A percentile compares a stretch with the other conserved stretches of the same genome.
These are phyloP conservation scores for Lagerstroemia speciosa DNA, from an alignment of 345 rosid species.

Conservation along the genomic window DNA sequence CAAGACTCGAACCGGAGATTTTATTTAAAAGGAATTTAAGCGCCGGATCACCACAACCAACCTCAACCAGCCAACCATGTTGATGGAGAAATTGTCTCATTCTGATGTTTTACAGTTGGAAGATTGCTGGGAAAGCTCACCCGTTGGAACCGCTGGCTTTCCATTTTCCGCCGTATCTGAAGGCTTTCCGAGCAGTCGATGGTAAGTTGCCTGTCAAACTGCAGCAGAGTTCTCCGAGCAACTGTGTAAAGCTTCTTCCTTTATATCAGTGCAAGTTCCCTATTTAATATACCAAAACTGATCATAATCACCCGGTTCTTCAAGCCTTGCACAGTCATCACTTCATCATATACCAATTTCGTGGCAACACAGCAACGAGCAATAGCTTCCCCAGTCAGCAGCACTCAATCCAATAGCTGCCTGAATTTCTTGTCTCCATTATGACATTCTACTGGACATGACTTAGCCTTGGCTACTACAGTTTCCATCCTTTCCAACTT, in stretches of 20 bases:
- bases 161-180: no score
- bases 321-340: neutral
- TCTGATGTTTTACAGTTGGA: neutral
- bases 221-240: neutral
- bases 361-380: no score
- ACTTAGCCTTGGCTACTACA: conserved; percentile 63
- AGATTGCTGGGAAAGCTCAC: neutral
- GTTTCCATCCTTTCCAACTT: conserved; percentile 57
- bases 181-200: no score
- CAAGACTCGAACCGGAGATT: no score
- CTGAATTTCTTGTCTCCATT: conserved; percentile 91
- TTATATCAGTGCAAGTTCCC: neutral
- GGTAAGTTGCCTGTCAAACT: no score
- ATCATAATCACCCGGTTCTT: neutral
- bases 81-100: no score
- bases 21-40: no score
- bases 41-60: no score
- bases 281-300: neutral
- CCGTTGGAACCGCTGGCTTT: neutral
- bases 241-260: neutral
- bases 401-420: conserved; percentile 78
- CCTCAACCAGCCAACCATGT: no score
- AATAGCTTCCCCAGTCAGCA: no score
- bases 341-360: neutral
- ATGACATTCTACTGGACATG: conserved; percentile 64